Base-by-base conservation (phyloP, 306 rosid genomes). In the Rubus parviflorus region DNA sequence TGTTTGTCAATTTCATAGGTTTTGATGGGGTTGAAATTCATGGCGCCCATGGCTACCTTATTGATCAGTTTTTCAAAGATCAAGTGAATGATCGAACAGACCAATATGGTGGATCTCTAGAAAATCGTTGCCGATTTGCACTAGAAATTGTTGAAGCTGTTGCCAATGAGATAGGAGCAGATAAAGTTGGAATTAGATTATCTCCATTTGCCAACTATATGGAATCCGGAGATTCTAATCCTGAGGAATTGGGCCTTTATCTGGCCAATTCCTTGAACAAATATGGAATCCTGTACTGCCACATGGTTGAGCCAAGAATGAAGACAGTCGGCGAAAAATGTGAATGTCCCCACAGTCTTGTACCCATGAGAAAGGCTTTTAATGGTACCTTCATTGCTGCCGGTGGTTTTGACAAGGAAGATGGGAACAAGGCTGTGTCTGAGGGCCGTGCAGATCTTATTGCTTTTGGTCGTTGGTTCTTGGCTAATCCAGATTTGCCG, bases 271-370 rank as follows among this genome's bases (percentile, higher is more conserved):
- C 84, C 2, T 43, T 90, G 49, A 86, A 73, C 52, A 75, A 87
- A 43, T 78, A 70, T 20, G 87, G 85, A 3, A 76, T 90, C 22
- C 66, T 82, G 22, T 93, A 93, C 38, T 90, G 89, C 65, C 93
- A 90, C 30, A 69, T 83, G 41, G 75, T 88, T 43, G 97, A 90
- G 83, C 93, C 98, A 0, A 82, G 95, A 73, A 93, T 89, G 97
- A 4, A 76, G 86, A 19, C 75, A 57, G 41, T 42, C 51, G 43
- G 83, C 40, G 78, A 51, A 49, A 13, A 16, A 0, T 13, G 87
- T 13, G 87, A 88, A 7, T 62, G 80, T 30, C 20, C 68, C 0
- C 2, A 57, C 4, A 82, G 91, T 10, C 80, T 89, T 15, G 2
- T 75, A 8, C 90, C 90, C 4, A 85, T 89, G 78, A 67, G 89